phyloP scores from a whole-genome alignment of 1,139 yeast species.

The Scheffersomyces titani region DNA sequence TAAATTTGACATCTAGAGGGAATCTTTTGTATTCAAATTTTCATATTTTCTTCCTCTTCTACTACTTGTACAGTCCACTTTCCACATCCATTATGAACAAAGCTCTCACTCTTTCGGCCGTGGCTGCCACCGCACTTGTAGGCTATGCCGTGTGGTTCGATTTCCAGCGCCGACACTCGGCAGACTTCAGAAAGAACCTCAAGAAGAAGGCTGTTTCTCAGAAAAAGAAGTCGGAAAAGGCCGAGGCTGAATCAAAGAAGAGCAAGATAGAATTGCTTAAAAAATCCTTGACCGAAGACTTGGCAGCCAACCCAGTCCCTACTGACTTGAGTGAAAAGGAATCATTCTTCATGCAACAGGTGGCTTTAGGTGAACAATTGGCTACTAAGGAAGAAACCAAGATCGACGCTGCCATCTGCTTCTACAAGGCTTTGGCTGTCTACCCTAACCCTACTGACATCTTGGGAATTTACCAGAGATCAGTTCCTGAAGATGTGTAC shows the following conservation, averaged over 20 bases:
- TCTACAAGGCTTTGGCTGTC: conserved; percentile 92
- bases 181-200: conserved; percentile 77
- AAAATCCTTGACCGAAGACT: conserved; percentile 61
- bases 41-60: neutral
- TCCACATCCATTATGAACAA: conserved; percentile 29
- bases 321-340: conserved; percentile 70
- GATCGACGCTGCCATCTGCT: conserved; percentile 80
- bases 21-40: too few species aligned
- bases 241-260: conserved; percentile 60
- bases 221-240: conserved; percentile 56
- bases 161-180: conserved; percentile 81
- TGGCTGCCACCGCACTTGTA: conserved; percentile 51
- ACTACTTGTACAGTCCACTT: neutral
- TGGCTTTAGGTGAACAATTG: conserved; percentile 79
- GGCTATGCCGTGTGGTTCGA: conserved; percentile 91
- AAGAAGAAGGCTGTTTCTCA: conserved; percentile 63
- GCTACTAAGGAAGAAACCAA: conserved; percentile 59
- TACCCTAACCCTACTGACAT: conserved; percentile 95
- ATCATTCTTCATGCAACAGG: conserved; percentile 77
- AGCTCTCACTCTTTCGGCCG: conserved; percentile 50
- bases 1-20: neutral
- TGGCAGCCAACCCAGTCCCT: conserved; percentile 75
- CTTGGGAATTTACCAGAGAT: conserved; percentile 83
- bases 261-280: conserved; percentile 62
- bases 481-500: conserved; percentile 78